phyloP scores from a whole-genome alignment of 768 basidiomycete species.

The Glaciozyma antarctica region DNA sequence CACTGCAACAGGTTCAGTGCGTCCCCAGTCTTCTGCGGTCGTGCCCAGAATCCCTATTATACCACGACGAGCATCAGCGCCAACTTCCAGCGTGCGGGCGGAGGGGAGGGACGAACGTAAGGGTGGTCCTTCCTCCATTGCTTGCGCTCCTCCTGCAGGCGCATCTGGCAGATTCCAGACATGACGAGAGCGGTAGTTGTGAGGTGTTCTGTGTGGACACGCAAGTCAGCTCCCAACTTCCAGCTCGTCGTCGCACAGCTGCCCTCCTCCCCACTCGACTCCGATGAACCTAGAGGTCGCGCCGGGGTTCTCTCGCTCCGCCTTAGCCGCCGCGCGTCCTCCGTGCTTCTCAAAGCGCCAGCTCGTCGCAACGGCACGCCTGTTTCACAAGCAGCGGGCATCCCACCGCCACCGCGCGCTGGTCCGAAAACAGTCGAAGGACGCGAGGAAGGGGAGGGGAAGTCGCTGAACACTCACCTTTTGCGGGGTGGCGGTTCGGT shows the following conservation, averaged over 20 bases:
- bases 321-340: too few relatives aligned
- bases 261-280: too few relatives aligned
- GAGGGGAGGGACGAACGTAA: constrained; percentile 43
- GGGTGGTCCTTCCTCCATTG: constrained; percentile 99
- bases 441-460: background rate
- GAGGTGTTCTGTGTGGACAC: background rate
- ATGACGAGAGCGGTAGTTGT: background rate
- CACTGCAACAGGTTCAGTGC: constrained; percentile 95
- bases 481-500: too few relatives aligned
- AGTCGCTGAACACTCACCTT: too few relatives aligned
- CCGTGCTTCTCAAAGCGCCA: too few relatives aligned
- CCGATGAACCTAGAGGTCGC: too few relatives aligned
- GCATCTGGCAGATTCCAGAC: constrained; percentile 86
- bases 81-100: background rate
- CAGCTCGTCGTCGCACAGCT: background rate
- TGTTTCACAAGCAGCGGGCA: too few relatives aligned
- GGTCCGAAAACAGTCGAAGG: background rate
- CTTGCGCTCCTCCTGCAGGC: constrained; percentile 93
- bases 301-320: too few relatives aligned
- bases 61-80: background rate
- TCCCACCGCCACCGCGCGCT: too few relatives aligned
- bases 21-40: constrained; percentile 62
- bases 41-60: constrained; percentile 44
- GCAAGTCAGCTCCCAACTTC: background rate
- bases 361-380: too few relatives aligned